A percentile compares a stretch with the other conserved stretches of the same genome.
These are phyloP conservation scores for Arthrobotrys megalospora DNA, from an alignment of 2,329 filamentous ascomycete genomes.

Conservation along the genomic window DNA sequence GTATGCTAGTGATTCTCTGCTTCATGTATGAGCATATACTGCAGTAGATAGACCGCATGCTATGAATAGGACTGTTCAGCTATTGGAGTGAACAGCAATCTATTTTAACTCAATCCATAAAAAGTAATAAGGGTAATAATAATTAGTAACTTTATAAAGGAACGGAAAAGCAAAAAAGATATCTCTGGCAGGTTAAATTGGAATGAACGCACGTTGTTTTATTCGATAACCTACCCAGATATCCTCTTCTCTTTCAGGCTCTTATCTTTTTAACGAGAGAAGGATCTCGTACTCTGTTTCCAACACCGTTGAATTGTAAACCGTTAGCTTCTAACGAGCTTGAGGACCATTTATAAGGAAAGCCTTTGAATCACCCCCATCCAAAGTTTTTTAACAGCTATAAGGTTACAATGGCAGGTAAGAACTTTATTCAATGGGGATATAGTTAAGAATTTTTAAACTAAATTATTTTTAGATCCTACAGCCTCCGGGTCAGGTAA, in stretches of 20 bases:
- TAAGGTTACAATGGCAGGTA: background rate
- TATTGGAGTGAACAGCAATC: slow-evolving; percentile 8
- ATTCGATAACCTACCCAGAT: background rate
- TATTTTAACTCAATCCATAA: slow-evolving; percentile 4
- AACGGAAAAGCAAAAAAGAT: background rate
- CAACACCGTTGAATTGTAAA: background rate
- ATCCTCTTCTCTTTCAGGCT: slow-evolving; percentile 4
- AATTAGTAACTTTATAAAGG: background rate
- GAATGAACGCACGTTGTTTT: background rate
- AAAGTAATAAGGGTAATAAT: slow-evolving; percentile 8
- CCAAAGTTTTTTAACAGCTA: background rate
- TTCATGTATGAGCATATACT: slow-evolving; percentile 24
- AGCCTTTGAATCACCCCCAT: background rate
- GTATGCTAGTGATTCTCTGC: slow-evolving; percentile 22
- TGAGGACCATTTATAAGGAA: background rate
- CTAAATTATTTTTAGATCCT: slow-evolving; percentile 13
- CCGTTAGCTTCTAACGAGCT: background rate
- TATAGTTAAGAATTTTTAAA: slow-evolving; percentile 19
- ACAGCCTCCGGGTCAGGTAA: too few species aligned
- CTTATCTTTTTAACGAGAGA: background rate
- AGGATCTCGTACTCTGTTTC: slow-evolving; percentile 3
- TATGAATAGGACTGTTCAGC: slow-evolving; percentile 9
- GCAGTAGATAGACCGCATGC: slow-evolving; percentile 10
- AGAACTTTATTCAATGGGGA: slow-evolving; percentile 1
- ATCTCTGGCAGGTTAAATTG: slow-evolving; percentile 2